Evolutionary conservation across 257 asterid genomes (phyloP).

Genomic region (Orobanche coerulescens): DNA sequence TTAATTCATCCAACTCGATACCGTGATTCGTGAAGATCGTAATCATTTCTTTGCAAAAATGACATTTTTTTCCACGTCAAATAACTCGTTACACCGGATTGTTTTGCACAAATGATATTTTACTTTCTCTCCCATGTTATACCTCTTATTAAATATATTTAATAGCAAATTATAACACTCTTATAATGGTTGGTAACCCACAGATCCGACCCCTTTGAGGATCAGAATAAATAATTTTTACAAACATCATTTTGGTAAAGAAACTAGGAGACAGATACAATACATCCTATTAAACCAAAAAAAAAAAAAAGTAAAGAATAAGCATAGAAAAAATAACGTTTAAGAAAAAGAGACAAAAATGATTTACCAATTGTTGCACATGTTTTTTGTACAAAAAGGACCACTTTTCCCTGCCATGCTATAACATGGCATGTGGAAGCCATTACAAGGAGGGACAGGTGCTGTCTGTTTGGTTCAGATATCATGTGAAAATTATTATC

Average conservation of each 20-base stretch:
- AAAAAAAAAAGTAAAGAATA: background rate
- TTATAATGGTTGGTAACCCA: no score
- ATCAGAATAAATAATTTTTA: no score
- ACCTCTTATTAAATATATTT: no score
- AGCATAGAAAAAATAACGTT: background rate
- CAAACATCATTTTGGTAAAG: background rate
- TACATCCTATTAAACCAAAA: background rate
- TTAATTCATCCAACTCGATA: no score
- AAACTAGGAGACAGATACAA: background rate
- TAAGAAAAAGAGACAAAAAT: slow-evolving; percentile 18
- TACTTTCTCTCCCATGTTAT: no score
- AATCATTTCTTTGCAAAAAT: no score
- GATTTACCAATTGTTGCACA: slow-evolving; percentile 17
- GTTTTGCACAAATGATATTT: no score
- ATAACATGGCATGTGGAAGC: slow-evolving; percentile 31
- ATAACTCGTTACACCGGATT: no score
- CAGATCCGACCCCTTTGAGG: no score
- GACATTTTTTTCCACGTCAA: no score
- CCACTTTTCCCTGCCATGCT: slow-evolving; percentile 18
- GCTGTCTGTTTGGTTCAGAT: slow-evolving; percentile 24
- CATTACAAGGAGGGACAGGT: slow-evolving; percentile 17
- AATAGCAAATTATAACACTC: no score
- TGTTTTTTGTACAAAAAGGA: slow-evolving; percentile 16
- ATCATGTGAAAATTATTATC: slow-evolving; percentile 18
- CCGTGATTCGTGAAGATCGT: no score